Evolutionary conservation across 225 moss, liverwort and hornwort genomes (phyloP).

Genomic region (Pleurozium schreberi): DNA sequence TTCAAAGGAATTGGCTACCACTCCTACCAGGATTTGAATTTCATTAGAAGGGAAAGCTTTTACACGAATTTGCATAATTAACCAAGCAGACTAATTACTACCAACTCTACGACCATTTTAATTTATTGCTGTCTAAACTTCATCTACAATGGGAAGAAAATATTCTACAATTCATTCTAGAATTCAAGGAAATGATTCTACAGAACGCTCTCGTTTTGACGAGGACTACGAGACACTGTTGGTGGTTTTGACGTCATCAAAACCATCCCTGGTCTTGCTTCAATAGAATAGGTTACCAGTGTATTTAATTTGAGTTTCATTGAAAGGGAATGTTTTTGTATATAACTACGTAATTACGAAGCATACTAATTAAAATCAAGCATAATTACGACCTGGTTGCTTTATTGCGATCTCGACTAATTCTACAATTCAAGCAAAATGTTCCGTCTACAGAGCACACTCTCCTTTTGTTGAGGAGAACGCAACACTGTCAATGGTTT

Average conservation of each 20-base stretch:
- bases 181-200: not conserved
- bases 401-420: not conserved
- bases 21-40: too few species aligned
- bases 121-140: too few species aligned
- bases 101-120: too few species aligned
- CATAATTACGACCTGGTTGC: not conserved
- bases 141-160: not conserved
- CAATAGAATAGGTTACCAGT: not conserved
- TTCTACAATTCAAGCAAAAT: not conserved
- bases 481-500: too few species aligned
- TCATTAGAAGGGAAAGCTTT: too few species aligned
- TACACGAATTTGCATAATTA: too few species aligned
- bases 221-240: not conserved
- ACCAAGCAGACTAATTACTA: too few species aligned
- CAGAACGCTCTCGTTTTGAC: not conserved
- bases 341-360: not conserved
- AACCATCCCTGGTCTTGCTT: not conserved
- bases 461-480: too few species aligned
- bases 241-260: not conserved
- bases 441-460: not conserved
- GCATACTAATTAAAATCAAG: not conserved
- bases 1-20: not conserved
- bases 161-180: not conserved
- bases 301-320: not conserved
- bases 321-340: not conserved